Conservation (phyloP, 73 alveolate species). For the Paraurostyla sp. region DNA sequence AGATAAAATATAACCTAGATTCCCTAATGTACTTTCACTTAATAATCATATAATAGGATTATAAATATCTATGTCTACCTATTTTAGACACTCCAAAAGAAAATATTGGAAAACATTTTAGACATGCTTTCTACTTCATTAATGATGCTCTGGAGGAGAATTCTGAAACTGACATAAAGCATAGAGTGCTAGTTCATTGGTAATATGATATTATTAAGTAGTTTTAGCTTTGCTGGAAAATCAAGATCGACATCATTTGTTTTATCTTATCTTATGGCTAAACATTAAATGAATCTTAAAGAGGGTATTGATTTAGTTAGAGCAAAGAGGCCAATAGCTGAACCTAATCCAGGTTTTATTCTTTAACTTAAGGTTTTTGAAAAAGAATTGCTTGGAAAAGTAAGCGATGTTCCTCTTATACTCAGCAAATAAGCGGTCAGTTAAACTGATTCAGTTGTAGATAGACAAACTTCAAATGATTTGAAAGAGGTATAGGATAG, state of each 20-base stretch:
- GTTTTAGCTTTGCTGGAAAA: conserved; percentile 73
- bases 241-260: conserved; percentile 68
- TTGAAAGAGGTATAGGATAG: conserved; percentile 43
- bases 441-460: neutral
- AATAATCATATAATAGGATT: conserved; percentile 25
- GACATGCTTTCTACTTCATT: conserved; percentile 73
- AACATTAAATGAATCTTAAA: conserved; percentile 6
- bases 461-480: neutral
- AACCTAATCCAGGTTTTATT: conserved; percentile 72
- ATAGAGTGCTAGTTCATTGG: conserved; percentile 80
- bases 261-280: conserved; percentile 63
- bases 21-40: conserved; percentile 56
- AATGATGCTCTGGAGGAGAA: conserved; percentile 53
- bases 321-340: conserved; percentile 61
- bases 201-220: neutral
- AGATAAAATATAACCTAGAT: conserved; percentile 79
- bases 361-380: conserved; percentile 49
- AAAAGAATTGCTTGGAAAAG: conserved; percentile 24
- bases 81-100: conserved; percentile 74
- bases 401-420: conserved; percentile 3
- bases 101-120: conserved; percentile 61
- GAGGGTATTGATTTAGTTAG: conserved; percentile 49
- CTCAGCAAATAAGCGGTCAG: neutral
- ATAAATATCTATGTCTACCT: conserved; percentile 60
- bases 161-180: neutral